Conservation (phyloP, 2,329 filamentous ascomycete species). For the Plenodomus lindquistii region DNA sequence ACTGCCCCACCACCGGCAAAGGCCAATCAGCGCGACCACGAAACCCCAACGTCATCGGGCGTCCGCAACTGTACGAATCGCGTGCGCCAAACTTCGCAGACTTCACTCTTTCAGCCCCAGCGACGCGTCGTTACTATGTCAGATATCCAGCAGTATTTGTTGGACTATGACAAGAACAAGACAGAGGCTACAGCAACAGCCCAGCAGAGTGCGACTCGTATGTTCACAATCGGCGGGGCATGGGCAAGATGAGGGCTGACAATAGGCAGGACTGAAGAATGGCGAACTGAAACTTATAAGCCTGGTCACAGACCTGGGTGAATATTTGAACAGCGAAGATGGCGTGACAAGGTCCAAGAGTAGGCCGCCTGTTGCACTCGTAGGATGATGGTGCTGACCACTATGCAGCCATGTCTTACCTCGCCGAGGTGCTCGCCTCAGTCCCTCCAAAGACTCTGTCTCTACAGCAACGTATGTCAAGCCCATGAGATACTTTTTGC, state of each 20-base stretch:
- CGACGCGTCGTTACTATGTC: constrained; percentile 48
- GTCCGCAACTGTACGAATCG: constrained; percentile 16
- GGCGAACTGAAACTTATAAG: constrained; percentile 65
- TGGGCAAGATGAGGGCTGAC: constrained; percentile 20
- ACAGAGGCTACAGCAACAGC: constrained; percentile 51
- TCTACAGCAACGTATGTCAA: constrained; percentile 58
- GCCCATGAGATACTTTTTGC: neutral
- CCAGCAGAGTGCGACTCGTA: constrained; percentile 48
- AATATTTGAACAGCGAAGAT: constrained; percentile 71
- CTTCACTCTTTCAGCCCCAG: constrained; percentile 6
- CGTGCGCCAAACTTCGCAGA: constrained; percentile 2
- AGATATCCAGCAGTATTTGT: constrained; percentile 57
- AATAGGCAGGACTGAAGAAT: constrained; percentile 57
- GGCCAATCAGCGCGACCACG: constrained; percentile 23
- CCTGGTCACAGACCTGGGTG: constrained; percentile 65
- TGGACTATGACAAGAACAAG: constrained; percentile 55
- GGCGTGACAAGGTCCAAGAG: constrained; percentile 62
- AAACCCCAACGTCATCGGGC: constrained; percentile 21
- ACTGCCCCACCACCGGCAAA: constrained; percentile 22
- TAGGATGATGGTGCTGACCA: constrained; percentile 11
- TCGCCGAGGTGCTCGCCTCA: constrained; percentile 55
- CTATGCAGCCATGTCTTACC: constrained; percentile 51
- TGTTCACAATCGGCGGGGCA: constrained; percentile 14
- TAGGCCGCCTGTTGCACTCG: constrained; percentile 24
- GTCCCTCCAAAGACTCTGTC: constrained; percentile 60